phyloP scores from a whole-genome alignment of 768 basidiomycete species.

The Sporobolomyces pararoseus region DNA sequence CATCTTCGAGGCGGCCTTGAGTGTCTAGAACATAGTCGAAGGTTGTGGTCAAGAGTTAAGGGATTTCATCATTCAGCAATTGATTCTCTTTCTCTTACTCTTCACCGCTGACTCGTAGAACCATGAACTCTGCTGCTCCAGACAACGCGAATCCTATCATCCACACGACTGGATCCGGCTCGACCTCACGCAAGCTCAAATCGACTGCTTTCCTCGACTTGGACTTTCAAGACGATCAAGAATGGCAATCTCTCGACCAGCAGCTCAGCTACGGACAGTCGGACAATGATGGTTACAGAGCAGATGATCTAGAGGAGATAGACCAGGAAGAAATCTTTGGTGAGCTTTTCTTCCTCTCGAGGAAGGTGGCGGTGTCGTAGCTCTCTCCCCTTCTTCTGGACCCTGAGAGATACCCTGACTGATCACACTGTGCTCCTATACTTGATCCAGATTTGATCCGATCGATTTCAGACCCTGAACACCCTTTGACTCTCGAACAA shows the following conservation, averaged over 20 bases:
- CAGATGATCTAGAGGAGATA: conserved; percentile 59
- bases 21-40: neutral
- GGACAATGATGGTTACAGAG: neutral
- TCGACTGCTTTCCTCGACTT: conserved; percentile 48
- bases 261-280: neutral
- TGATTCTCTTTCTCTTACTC: neutral
- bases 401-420: neutral
- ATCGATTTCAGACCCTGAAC: conserved; percentile 90
- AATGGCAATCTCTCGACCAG: conserved; percentile 35
- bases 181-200: conserved; percentile 49
- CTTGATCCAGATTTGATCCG: conserved; percentile 66
- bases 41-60: too few relatives aligned
- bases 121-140: conserved; percentile 42
- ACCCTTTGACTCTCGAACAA: conserved; percentile 85
- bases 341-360: conserved; percentile 48
- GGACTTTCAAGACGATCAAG: conserved; percentile 47
- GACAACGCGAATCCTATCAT: conserved; percentile 87
- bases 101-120: too few relatives aligned
- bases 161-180: conserved; percentile 53
- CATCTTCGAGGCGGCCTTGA: neutral
- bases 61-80: neutral
- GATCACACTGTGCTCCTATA: neutral
- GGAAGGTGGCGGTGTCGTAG: neutral
- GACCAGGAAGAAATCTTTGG: conserved; percentile 92
- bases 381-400: conserved; percentile 19